phyloP scores from a whole-genome alignment of 140 eudicot genomes.

The Senecio squalidus region DNA sequence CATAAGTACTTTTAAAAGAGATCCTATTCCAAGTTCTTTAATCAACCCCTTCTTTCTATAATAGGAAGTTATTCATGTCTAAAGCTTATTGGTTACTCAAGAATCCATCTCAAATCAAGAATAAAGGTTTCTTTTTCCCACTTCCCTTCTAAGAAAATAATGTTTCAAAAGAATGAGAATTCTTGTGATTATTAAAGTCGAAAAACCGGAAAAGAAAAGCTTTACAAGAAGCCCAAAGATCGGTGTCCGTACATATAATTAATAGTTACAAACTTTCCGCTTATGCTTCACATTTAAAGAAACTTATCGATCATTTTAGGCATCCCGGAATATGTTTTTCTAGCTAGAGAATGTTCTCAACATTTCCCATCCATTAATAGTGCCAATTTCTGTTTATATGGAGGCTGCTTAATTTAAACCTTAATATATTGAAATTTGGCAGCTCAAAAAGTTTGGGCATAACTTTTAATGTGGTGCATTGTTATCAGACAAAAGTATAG shows the following conservation, averaged over 20 bases:
- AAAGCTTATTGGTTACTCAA: slow-evolving; percentile 32
- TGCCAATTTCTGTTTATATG: slow-evolving; percentile 28
- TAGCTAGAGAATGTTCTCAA: slow-evolving; percentile 28
- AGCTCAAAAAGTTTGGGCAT: slow-evolving; percentile 3
- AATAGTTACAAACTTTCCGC: slow-evolving; percentile 14
- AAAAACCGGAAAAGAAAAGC: neutral
- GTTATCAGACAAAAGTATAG: neutral
- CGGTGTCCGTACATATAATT: slow-evolving; percentile 14
- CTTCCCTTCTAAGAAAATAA: slow-evolving; percentile 9
- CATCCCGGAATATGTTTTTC: slow-evolving; percentile 6
- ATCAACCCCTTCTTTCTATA: slow-evolving; percentile 18
- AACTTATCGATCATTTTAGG: slow-evolving; percentile 14
- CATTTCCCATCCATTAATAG: slow-evolving; percentile 30
- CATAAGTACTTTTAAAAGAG: slow-evolving; percentile 15
- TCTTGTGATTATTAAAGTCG: neutral
- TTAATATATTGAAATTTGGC: slow-evolving; percentile 16
- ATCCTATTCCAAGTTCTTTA: slow-evolving; percentile 18
- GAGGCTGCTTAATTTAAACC: slow-evolving; percentile 31
- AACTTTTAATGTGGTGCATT: slow-evolving; percentile 9
- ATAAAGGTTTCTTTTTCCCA: slow-evolving; percentile 23
- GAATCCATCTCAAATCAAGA: slow-evolving; percentile 17
- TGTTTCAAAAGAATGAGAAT: slow-evolving; percentile 18
- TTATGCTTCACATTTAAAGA: slow-evolving; percentile 17
- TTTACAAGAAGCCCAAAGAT: slow-evolving; percentile 3
- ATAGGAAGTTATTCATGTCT: slow-evolving; percentile 21